These are phyloP conservation scores for Ascochyta fabae DNA, from an alignment of 2,329 filamentous ascomycete genomes.

Conservation along the genomic window DNA sequence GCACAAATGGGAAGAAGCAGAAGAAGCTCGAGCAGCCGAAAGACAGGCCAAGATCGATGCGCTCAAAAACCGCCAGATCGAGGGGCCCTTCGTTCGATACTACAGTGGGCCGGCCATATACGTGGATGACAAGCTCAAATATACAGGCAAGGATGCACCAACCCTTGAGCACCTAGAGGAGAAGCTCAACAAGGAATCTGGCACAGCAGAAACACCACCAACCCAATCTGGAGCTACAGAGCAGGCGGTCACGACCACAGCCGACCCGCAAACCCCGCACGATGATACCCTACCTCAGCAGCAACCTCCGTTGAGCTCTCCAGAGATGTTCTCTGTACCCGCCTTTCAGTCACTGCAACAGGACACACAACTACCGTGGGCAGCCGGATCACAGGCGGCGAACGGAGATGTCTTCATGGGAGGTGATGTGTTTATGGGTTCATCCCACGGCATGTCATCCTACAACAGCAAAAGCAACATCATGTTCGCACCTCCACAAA, in stretches of 20 bases:
- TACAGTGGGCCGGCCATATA: constrained; percentile 93
- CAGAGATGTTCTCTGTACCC: constrained; percentile 24
- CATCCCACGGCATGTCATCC: constrained; percentile 28
- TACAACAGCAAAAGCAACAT: constrained; percentile 37
- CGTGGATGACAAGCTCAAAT: constrained; percentile 75
- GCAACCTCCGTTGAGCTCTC: constrained; percentile 19
- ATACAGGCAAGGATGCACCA: constrained; percentile 62
- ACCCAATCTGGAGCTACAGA: constrained; percentile 12
- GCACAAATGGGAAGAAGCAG: constrained; percentile 92
- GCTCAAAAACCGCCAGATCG: constrained; percentile 82
- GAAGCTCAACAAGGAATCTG: constrained; percentile 43
- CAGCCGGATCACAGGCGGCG: constrained; percentile 30
- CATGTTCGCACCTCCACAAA: constrained; percentile 44
- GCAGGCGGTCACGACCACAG: background rate
- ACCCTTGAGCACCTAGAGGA: constrained; percentile 47
- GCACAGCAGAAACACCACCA: constrained; percentile 13
- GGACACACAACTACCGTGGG: constrained; percentile 28
- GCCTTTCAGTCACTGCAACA: constrained; percentile 24
- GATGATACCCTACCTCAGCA: constrained; percentile 12
- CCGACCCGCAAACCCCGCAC: constrained; percentile 7
- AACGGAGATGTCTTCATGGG: constrained; percentile 34
- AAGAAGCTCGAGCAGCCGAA: constrained; percentile 86
- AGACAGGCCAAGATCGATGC: constrained; percentile 83
- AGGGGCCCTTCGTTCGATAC: constrained; percentile 87
- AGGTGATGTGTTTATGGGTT: constrained; percentile 18